These are phyloP conservation scores for Penicillium paneum DNA, from an alignment of 2,329 filamentous ascomycete genomes.

Conservation along the genomic window DNA sequence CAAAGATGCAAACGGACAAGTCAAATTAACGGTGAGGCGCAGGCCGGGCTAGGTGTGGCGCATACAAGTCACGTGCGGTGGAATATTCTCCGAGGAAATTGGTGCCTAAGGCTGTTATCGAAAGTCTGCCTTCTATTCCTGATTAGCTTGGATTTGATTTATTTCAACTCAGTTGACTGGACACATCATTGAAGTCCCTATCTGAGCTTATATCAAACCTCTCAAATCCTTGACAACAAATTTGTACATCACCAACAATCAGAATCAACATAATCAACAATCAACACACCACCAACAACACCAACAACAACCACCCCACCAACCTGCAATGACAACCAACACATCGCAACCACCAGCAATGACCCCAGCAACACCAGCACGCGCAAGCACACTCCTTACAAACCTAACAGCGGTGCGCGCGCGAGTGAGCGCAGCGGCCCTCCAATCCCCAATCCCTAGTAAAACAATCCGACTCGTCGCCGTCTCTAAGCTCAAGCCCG, in stretches of 20 bases:
- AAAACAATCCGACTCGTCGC: conserved; percentile 68
- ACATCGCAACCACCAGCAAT: conserved; percentile 40
- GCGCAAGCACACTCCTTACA: conserved; percentile 60
- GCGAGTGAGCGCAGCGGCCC: conserved; percentile 54
- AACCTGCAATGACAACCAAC: conserved; percentile 12
- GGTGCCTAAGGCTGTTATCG: conserved; percentile 18
- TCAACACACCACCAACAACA: neutral
- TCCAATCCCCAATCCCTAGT: conserved; percentile 16
- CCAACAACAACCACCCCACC: neutral
- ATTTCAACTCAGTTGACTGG: neutral
- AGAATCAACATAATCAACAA: neutral
- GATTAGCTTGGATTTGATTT: neutral
- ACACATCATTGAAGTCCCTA: neutral
- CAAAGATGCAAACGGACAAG: conserved; percentile 17
- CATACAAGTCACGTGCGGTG: conserved; percentile 6
- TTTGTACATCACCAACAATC: neutral
- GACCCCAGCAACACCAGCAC: conserved; percentile 52
- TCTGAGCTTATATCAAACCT: neutral
- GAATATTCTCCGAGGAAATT: conserved; percentile 8
- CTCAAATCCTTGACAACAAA: neutral
- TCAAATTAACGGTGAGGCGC: neutral
- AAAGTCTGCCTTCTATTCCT: neutral
- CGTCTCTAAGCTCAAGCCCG: conserved; percentile 94
- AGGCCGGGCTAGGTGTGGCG: neutral
- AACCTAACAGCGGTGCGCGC: conserved; percentile 61